Evolutionary conservation across 495 filamentous ascomycete species (phyloP), one percentile per base, ranked within the genome.

Genomic region (Podospora tetraspora): DNA sequence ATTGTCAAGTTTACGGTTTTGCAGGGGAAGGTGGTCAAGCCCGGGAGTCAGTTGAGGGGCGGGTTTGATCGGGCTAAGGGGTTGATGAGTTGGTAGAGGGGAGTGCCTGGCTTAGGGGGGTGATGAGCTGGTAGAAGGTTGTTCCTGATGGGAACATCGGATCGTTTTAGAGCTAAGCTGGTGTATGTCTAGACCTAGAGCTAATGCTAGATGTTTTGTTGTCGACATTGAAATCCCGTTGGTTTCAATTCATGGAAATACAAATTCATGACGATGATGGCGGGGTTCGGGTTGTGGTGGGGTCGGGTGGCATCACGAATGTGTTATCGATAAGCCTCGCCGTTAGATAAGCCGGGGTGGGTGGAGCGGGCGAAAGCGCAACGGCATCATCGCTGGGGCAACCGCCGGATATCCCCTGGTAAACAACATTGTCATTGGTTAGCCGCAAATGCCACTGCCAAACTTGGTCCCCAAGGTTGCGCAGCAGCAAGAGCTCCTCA

Each of bases 11-110:
- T 89, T 77, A 98, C 96, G 1, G 86, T 99, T 1, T 73, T 97
- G 71, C 88, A 97, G 83, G 96, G 95, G 7, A 97, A 96, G 83
- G 89, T 98, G 21, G 87, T 98, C 52, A 96, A 97, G 82, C 89
- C 92, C 25, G 88, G 86, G 71, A 80, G 84, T 64, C 93, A 97
- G 84, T 71, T 99, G 69, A 79, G 95, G 37, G 95, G 91, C 30
- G 95, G 95, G 8, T 99, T 97, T 80, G 93, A 99, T 84, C 82
- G 95, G 58, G 83, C 78, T 60, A 91, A 83, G 73, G 89, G 91
- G 58, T 57, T 95, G 75, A 87, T 91, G 74, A 98, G 95, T 81
- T 99, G 95, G 95, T 99, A 66, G 56, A 4, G 32, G 32, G 2
- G 3, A 3, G 24, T 25, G 24, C 24, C 24, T 25, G n/a, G n/a